Evolutionary conservation across 371 early-diverging fungal genomes (phyloP), one percentile per base, ranked within the genome.

Genomic region (Mortierella sp.): DNA sequence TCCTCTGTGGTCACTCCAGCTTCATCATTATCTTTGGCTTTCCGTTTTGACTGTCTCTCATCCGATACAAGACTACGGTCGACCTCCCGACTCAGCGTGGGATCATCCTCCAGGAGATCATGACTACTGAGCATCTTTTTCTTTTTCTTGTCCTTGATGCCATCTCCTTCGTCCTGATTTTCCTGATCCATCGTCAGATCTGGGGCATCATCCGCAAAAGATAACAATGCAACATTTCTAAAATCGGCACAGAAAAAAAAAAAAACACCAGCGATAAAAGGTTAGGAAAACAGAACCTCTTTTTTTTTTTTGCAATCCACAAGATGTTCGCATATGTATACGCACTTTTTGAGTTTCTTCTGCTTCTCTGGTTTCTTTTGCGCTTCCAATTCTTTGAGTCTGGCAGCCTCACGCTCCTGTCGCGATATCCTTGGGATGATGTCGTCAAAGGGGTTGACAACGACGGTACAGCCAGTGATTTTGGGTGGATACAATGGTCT

Each of bases 401-500:
- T 66, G 58, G 82, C 80, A 3, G 80, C 71, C 37, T 78, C 78
- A 15, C 72, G 78, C 50, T 92, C 92, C 30, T 80, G 82, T 6
- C 87, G 83, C 0, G 90, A 85, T n/a, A 87, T 86, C 21, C 98
- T 84, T 4, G 95, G 94, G 1, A 90, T 81, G 50, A 98, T 96
- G 73, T 98, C 97, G 44, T 95, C 90, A 80, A 97, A 97, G 5
- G 97, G 97, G 70, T 96, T 96, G 26, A 86, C 78, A 15, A 96
- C 79, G 3, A 98, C 89, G 12, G 90, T 87, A 3, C 89, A 86
- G 4, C 80, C 55, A 34, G 79, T 83, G 50, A 98, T 86, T 49
- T 82, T 83, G 17, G 91, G 89, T 23, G 95, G 96, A 58, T 91
- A 92, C 15, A 90, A 37, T 0, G 97, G 98, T 42, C 93, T 80